Base-by-base conservation (phyloP, 768 basidiomycete species). In the Lactarius trivialis region DNA sequence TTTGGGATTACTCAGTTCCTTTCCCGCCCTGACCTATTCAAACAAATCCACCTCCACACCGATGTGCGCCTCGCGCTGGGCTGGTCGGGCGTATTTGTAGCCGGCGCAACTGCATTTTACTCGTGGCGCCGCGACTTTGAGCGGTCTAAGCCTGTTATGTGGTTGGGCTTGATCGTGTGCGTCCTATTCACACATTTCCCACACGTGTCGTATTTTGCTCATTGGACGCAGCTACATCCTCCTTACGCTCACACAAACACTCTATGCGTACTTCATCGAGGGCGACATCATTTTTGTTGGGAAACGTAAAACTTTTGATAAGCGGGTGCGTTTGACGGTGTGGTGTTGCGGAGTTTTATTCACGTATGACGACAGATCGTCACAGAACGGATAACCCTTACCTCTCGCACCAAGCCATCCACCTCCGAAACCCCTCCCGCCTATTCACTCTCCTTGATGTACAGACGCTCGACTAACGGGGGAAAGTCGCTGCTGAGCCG, bases 51-150 rank as follows among this genome's bases (percentile, higher is more conserved):
- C 73, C 77, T 83, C 48, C 93, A 98, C 68, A 93, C 91, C 1
- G 94, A 97, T 70, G 85, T 97, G 12, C 85, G 91, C 54, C 81
- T 98, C 48, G 85, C 77, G 0, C 79, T 98, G 14, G 96, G 96
- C 32, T 98, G 93, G 89, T 76, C 86, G 17, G 84, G 88, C 64
- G 89, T 93, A 52, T 80, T 93, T 61, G 80, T 95, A 17, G 92
- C 94, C 24, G 82, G 81, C 49, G 88, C 82, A 14, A 92, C 91
- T 32, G 88, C 87, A 36, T 77, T 91, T 48, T 96, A 96, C 69
- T 91, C 92, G 36, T 93, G 86, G 74, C 86, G 88, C 69, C 76
- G 87, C 50, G 88, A 90, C n/a, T 98, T 96, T 72, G 91, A 96
- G 73, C 82, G 86, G 72, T 85, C 89, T 64, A 96, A 97, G 75